Conservation (phyloP, 2,329 filamentous ascomycete species). For the Dactylellina haptotyla region DNA sequence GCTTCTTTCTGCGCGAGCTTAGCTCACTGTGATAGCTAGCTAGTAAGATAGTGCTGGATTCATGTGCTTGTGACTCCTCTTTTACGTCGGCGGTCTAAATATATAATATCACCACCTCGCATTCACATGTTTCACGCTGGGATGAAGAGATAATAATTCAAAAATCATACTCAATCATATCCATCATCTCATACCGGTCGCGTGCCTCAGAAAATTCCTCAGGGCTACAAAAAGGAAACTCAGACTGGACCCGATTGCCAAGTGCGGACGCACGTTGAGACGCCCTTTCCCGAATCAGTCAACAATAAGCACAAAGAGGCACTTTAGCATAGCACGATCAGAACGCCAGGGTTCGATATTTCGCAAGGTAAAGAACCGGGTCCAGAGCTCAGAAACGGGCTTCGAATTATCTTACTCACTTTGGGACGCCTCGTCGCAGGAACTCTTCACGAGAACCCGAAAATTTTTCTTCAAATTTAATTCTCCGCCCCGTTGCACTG, state of each 20-base stretch:
- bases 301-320: slow-evolving; percentile 22
- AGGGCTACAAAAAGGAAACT: background rate
- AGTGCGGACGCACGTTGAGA: slow-evolving; percentile 17
- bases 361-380: slow-evolving; percentile 1
- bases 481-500: background rate
- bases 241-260: slow-evolving; percentile 22
- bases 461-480: slow-evolving; percentile 1
- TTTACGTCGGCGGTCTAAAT: background rate
- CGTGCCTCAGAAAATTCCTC: background rate
- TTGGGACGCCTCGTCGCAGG: background rate
- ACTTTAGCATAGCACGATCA: too few relatives aligned
- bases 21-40: slow-evolving; percentile 1
- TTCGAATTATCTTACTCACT: slow-evolving; percentile 9
- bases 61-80: slow-evolving; percentile 1
- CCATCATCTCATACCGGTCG: background rate
- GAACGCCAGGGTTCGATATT: too few relatives aligned
- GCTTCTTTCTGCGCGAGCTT: too few relatives aligned
- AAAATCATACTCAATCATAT: background rate
- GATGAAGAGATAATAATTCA: background rate
- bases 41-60: background rate
- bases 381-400: slow-evolving; percentile 2
- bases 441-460: slow-evolving; percentile 31
- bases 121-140: slow-evolving; percentile 5
- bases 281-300: slow-evolving; percentile 12
- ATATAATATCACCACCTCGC: slow-evolving; percentile 7